Evolutionary conservation across 164 flowering plant species (phyloP), one percentile per base, ranked within the genome.

Genomic region (Macadamia tetraphylla): DNA sequence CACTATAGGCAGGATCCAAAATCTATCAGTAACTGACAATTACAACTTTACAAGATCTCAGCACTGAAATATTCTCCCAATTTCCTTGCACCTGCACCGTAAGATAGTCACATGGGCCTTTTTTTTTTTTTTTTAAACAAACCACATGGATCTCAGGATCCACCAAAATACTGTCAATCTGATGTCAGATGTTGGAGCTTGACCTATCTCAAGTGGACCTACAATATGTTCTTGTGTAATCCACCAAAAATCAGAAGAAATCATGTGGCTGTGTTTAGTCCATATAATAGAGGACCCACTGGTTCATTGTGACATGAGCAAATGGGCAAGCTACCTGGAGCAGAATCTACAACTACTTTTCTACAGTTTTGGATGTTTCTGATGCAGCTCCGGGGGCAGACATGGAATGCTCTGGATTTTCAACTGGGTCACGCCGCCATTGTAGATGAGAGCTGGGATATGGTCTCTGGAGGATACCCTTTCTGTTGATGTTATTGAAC

Each of bases 401-500:
- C 13, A 30, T 23, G 18, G 69, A 46, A 23, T 13, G 18, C 9
- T 58, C 65, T 6, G 42, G 42, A 44, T 51, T 68, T 7, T n/a
- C 29, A 29, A 30, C 68, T 46, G 55, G 62, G 62, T 73, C 75
- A 1, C 84, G 79, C 14, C 73, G 70, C 81, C 81, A 81, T 59
- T 76, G 80, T 29, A 74, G 58, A 72, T 65, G 76, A 58, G 79
- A 69, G 18, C 65, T 44, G 29, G 67, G 12, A 67, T 65, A 64
- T 29, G 60, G 80, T 57, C 72, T 71, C 65, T 61, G 67, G 64
- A 64, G 15, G 62, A 57, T 29, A 1, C 29, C 58, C n/a, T 57
- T 68, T 49, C 64, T 70, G 42, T 51, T 62, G 57, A 49, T 44
- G 31, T 58, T 60, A 59, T 46, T 29, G 8, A 49, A 63, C 67